These are phyloP conservation scores for Auriscalpium microsporum DNA, from an alignment of 768 basidiomycete genomes.

Conservation along the genomic window DNA sequence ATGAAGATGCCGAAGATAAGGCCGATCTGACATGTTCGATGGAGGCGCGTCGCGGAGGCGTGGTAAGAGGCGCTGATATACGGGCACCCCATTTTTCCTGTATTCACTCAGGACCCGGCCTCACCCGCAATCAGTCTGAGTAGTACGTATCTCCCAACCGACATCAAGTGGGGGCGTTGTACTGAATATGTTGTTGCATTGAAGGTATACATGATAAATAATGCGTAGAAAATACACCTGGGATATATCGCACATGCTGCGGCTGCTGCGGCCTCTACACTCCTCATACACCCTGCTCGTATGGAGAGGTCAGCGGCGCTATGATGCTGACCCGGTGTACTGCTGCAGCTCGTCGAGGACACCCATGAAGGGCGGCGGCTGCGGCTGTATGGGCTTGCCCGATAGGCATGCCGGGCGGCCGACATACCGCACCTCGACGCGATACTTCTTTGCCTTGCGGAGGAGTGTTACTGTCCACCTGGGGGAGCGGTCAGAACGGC, in stretches of 20 bases:
- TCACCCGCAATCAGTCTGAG: no score
- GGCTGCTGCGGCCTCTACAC: no score
- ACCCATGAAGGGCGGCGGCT: slow-evolving; percentile 59
- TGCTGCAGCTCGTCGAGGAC: slow-evolving; percentile 38
- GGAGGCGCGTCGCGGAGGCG: no score
- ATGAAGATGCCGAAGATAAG: no score
- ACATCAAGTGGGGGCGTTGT: no score
- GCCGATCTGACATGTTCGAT: no score
- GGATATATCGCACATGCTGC: not conserved
- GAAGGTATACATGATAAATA: slow-evolving; percentile 3
- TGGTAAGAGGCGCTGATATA: no score
- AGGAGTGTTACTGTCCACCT: slow-evolving; percentile 65
- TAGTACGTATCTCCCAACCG: no score
- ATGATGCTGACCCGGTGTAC: not conserved
- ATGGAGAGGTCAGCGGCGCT: not conserved
- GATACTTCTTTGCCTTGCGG: slow-evolving; percentile 52
- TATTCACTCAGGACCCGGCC: no score
- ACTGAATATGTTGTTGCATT: no score
- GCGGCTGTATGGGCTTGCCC: slow-evolving; percentile 37
- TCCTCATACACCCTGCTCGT: not conserved
- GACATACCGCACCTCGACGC: slow-evolving; percentile 62
- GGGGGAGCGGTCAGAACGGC: slow-evolving; percentile 1
- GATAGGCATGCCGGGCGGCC: slow-evolving; percentile 55
- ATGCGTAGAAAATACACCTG: not conserved
- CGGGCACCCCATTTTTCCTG: no score